A percentile compares a stretch with the other conserved stretches of the same genome.
Evolutionary conservation across 1,284 basidiomycete species (phyloP).

Genomic region (Phlebopus sp.): DNA sequence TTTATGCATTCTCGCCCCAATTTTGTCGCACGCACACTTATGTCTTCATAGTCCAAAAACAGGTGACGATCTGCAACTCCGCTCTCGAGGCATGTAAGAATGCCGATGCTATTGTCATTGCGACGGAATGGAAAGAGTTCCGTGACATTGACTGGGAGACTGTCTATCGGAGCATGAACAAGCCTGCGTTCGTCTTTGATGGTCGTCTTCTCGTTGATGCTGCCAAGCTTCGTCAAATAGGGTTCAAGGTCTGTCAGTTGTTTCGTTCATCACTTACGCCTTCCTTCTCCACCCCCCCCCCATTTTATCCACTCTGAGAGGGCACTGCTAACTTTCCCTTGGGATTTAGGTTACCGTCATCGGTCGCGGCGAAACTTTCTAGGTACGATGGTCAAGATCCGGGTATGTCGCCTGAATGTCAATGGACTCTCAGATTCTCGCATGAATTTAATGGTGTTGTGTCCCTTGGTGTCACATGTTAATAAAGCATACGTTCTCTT

Average conservation of each 20-base stretch:
- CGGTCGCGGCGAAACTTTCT: conserved; percentile 34
- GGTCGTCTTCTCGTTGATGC: conserved; percentile 85
- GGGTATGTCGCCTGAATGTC: too few species aligned
- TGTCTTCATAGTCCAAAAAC: conserved; percentile 71
- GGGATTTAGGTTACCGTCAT: conserved; percentile 33
- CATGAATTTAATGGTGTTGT: too few species aligned
- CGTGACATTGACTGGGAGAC: conserved; percentile 84
- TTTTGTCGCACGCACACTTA: too few species aligned
- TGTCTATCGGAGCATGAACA: conserved; percentile 89
- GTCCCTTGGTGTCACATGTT: too few species aligned
- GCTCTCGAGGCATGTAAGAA: conserved; percentile 87
- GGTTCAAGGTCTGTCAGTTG: conserved; percentile 76
- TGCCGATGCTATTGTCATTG: conserved; percentile 91
- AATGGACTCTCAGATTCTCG: too few species aligned
- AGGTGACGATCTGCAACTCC: conserved; percentile 74
- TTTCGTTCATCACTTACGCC: neutral
- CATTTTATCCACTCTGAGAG: neutral
- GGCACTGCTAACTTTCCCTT: conserved; percentile 13
- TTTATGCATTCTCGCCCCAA: too few species aligned
- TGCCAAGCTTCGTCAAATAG: conserved; percentile 78
- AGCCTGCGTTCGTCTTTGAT: conserved; percentile 96
- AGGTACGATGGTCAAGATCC: conserved; percentile 5
- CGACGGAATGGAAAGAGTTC: conserved; percentile 97
- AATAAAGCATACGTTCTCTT: too few species aligned
- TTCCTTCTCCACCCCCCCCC: neutral